Evolutionary conservation across 371 early-diverging fungal genomes (phyloP), one percentile per base, ranked within the genome.

Genomic region (Homolaphlyctis polyrhiza): DNA sequence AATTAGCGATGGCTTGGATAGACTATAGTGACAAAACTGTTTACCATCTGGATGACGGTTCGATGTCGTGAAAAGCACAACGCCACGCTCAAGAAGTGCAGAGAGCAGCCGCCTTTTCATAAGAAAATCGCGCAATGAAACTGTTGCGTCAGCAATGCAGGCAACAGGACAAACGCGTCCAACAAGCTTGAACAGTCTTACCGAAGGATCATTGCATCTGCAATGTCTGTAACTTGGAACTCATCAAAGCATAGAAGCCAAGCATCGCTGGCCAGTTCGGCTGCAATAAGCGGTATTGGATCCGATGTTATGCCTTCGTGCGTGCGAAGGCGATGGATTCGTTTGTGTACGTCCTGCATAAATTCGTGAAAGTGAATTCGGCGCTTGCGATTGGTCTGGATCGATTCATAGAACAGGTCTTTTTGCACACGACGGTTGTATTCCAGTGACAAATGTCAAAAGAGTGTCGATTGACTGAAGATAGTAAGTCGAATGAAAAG

Each of bases 211-310:
- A 96, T 96, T 58, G 98, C 98, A 70, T 96, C 96, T 0, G 92
- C 93, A 65, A 97, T 95, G 70, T 97, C 95, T 0, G 95, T 95
- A 4, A 97, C 93, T 71, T 97, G 98, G 64, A 97, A 89, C 70
- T 97, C 98, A 67, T 97, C 98, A 79, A 97, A 91, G 68, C 96
- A 97, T 13, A 96, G 71, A 0, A 97, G 85, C 64, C 88, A 87
- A 3, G 36, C 88, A 23, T 90, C 88, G 54, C 75, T 75, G 6
- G 90, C 89, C 23, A 96, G 68, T 29, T 94, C 90, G 25, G 86
- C 81, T 0, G 95, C 94, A 65, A 97, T 83, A 1, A 83, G 85
- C 0, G 89, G 87, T 0, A 95, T 76, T 0, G 95, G 89, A 64
- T 97, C 83, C 51, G 65, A 70, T 3, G 66, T 70, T 45, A 66